A percentile compares a stretch with the other conserved stretches of the same genome.
Conservation (phyloP, 345 rosid species). For the Populus alba region DNA sequence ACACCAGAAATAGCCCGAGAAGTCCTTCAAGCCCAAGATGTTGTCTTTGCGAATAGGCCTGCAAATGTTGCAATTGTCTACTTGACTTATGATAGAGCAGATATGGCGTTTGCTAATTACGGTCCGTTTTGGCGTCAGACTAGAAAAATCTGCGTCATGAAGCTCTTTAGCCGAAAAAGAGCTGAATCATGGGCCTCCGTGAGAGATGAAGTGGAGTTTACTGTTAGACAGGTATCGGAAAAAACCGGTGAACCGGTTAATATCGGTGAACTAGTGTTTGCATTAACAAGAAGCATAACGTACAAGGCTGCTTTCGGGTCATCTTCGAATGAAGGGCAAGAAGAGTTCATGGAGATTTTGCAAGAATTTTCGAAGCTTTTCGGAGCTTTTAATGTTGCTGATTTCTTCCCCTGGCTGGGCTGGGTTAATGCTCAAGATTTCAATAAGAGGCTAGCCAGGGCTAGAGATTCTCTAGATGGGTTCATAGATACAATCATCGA, state of each 20-base stretch:
- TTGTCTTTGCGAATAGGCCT: slow-evolving; percentile 22
- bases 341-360: slow-evolving; percentile 23
- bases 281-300: slow-evolving; percentile 21
- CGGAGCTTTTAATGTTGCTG: slow-evolving; percentile 27
- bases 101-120: slow-evolving; percentile 33
- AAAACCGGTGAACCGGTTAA: slow-evolving; percentile 13
- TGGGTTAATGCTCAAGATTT: slow-evolving; percentile 17
- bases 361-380: slow-evolving; percentile 32
- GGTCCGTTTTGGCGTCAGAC: slow-evolving; percentile 32
- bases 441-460: slow-evolving; percentile 12
- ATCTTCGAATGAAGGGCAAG: slow-evolving; percentile 13
- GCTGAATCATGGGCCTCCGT: slow-evolving; percentile 32
- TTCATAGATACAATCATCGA: slow-evolving; percentile 28
- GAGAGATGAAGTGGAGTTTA: slow-evolving; percentile 19
- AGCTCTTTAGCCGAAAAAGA: slow-evolving; percentile 25
- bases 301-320: slow-evolving; percentile 28
- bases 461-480: slow-evolving; percentile 17
- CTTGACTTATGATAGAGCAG: slow-evolving; percentile 28
- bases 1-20: slow-evolving; percentile 20
- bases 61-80: slow-evolving; percentile 21
- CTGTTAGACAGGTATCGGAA: not conserved
- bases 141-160: slow-evolving; percentile 31
- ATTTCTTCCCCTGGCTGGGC: slow-evolving; percentile 28
- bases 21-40: slow-evolving; percentile 27
- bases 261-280: slow-evolving; percentile 21